These are phyloP conservation scores for Arxiozyma telluris DNA, from an alignment of 1,139 yeast species.

Conservation along the genomic window DNA sequence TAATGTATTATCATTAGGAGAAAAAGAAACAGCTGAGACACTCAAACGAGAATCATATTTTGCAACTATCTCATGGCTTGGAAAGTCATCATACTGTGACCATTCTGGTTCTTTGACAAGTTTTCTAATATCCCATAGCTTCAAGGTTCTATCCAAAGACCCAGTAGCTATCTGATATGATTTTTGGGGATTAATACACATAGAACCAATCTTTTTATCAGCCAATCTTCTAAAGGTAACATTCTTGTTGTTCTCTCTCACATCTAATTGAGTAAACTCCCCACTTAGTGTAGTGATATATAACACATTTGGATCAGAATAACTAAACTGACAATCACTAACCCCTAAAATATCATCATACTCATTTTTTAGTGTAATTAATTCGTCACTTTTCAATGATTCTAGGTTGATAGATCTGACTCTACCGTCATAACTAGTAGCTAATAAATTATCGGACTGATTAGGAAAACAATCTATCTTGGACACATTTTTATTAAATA, in stretches of 20 bases:
- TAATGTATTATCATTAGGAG: conserved; percentile 51
- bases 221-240: conserved; percentile 44
- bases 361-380: conserved; percentile 45
- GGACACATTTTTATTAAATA: conserved; percentile 71
- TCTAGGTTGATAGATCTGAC: conserved; percentile 62
- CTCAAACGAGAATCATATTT: conserved; percentile 66
- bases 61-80: conserved; percentile 35
- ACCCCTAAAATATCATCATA: conserved; percentile 45
- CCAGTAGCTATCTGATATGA: conserved; percentile 66
- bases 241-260: conserved; percentile 37
- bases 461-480: conserved; percentile 47
- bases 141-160: conserved; percentile 74
- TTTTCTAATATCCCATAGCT: conserved; percentile 77
- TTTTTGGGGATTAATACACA: conserved; percentile 63
- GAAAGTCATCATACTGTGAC: conserved; percentile 40
- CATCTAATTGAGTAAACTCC: conserved; percentile 61
- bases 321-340: conserved; percentile 48
- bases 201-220: conserved; percentile 87
- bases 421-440: conserved; percentile 83
- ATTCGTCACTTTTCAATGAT: conserved; percentile 50
- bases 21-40: conserved; percentile 84
- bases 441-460: conserved; percentile 47
- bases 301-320: conserved; percentile 46
- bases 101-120: conserved; percentile 38
- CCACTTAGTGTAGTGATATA: conserved; percentile 76